Conservation (phyloP, 345 rosid genomes). For the Gossypium thurberi region DNA sequence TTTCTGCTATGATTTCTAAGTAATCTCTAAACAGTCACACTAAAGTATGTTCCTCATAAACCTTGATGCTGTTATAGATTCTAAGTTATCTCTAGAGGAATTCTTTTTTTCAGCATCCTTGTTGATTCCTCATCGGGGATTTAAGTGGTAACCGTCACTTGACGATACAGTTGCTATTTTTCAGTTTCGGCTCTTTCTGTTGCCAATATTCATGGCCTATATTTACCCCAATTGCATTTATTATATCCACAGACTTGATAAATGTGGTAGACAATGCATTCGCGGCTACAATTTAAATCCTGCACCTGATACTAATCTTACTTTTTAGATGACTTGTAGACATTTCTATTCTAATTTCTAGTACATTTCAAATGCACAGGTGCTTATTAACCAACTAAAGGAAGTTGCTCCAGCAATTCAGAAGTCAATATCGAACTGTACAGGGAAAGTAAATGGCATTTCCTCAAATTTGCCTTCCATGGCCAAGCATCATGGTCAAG, state of each 20-base stretch:
- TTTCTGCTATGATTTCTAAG: slow-evolving; percentile 3
- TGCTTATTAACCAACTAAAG: slow-evolving; percentile 86
- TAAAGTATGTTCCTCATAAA: background rate
- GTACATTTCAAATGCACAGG: slow-evolving; percentile 42
- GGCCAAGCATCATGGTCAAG: slow-evolving; percentile 48
- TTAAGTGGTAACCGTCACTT: no score
- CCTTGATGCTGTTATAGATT: background rate
- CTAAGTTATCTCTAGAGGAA: background rate
- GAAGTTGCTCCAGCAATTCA: slow-evolving; percentile 90
- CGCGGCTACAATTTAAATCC: no score
- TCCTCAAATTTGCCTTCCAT: slow-evolving; percentile 62
- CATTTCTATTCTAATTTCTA: background rate
- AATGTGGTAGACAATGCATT: no score
- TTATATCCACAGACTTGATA: no score
- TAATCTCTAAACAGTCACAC: background rate
- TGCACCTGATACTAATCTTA: background rate
- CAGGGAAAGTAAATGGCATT: slow-evolving; percentile 64
- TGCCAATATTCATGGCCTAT: no score
- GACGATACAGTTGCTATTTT: no score
- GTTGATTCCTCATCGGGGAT: background rate
- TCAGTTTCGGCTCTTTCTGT: no score
- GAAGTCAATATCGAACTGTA: slow-evolving; percentile 72
- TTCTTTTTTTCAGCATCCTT: background rate
- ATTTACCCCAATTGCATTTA: no score
- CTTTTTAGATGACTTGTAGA: slow-evolving; percentile 10